Evolutionary conservation across 352 stramenopile species (phyloP).

Genomic region (Hyphochytrium catenoides): DNA sequence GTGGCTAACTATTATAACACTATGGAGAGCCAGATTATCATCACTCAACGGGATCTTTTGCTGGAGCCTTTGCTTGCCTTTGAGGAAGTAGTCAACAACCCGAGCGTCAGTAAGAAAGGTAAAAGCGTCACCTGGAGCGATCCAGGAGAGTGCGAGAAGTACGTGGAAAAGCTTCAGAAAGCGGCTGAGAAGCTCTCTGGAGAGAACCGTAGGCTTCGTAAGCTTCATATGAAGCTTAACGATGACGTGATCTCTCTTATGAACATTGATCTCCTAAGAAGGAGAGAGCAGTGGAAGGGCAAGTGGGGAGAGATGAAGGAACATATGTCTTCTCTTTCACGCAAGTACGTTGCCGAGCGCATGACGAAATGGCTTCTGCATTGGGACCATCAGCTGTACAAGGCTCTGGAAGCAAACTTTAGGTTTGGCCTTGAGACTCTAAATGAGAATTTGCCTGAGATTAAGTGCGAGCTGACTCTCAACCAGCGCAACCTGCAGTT

Average conservation of each 20-base stretch:
- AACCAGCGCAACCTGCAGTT: conserved; percentile 32
- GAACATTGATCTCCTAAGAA: conserved; percentile 64
- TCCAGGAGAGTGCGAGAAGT: conserved; percentile 68
- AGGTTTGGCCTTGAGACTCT: conserved; percentile 77
- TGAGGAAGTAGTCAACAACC: conserved; percentile 46
- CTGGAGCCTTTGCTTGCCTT: conserved; percentile 73
- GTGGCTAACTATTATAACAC: conserved; percentile 91
- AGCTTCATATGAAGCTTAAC: conserved; percentile 49
- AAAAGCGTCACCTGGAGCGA: conserved; percentile 65
- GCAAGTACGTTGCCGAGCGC: conserved; percentile 45
- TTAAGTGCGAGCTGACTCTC: conserved; percentile 57
- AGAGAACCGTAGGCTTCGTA: conserved; percentile 71
- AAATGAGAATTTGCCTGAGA: conserved; percentile 72
- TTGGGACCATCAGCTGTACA: conserved; percentile 88
- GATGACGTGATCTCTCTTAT: conserved; percentile 54
- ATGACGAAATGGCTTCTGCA: conserved; percentile 71
- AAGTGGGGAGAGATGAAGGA: conserved; percentile 54
- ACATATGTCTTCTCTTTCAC: conserved; percentile 26
- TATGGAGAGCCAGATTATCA: conserved; percentile 78
- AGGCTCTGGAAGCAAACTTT: conserved; percentile 76
- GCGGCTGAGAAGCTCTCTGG: conserved; percentile 54
- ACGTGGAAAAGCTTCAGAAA: conserved; percentile 70
- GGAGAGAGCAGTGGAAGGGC: conserved; percentile 60
- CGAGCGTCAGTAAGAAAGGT: conserved; percentile 18
- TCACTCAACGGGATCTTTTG: conserved; percentile 79